A percentile compares a stretch with the other conserved stretches of the same genome.
phyloP scores from a whole-genome alignment of 306 rosid genomes.

The Pyrus betulifolia region DNA sequence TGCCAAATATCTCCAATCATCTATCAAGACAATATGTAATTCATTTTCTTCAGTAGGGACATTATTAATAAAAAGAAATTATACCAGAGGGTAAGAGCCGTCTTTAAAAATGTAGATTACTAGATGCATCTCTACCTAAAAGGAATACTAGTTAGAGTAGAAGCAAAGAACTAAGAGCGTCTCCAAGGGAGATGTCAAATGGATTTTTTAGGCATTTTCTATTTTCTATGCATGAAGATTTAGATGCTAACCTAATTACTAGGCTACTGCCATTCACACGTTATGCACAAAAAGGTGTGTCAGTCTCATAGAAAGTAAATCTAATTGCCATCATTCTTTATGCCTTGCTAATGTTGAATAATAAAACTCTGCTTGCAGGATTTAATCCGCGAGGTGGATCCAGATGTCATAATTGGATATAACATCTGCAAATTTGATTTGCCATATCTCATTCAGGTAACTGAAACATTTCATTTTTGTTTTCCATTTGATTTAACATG shows the following conservation, averaged over 20 bases:
- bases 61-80: neutral
- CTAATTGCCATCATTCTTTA: neutral
- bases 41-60: neutral
- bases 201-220: neutral
- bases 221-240: neutral
- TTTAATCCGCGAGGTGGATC: conserved; percentile 77
- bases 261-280: neutral
- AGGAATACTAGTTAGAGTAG: neutral
- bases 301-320: neutral
- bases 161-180: neutral
- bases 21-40: neutral
- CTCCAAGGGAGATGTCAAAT: neutral
- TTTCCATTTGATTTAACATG: neutral
- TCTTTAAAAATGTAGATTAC: neutral
- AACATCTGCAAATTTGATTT: conserved; percentile 96
- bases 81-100: neutral
- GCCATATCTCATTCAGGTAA: conserved; percentile 92
- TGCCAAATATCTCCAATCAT: neutral
- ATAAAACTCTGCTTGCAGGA: conserved; percentile 48
- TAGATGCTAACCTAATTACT: neutral
- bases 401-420: conserved; percentile 96
- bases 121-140: neutral
- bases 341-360: conserved; percentile 9
- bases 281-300: neutral
- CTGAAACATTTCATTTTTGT: conserved; percentile 5